phyloP scores from a whole-genome alignment of 192 early-diverging fungal genomes.

The Neocallimastix lanati region DNA sequence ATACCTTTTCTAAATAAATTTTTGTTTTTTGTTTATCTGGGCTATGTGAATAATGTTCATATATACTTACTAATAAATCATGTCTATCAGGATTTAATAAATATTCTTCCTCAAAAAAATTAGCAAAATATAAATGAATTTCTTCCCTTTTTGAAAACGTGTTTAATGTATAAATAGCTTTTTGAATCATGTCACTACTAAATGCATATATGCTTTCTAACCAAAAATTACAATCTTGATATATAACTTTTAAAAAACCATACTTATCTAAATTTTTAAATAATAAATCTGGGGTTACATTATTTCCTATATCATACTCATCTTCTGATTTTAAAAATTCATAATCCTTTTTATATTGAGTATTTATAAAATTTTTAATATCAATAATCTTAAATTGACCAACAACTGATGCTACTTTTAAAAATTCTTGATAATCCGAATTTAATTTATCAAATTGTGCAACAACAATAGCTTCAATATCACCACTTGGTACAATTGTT shows the following conservation, averaged over 20 bases:
- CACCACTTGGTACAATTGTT: slow-evolving; percentile 10
- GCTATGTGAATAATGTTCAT: slow-evolving; percentile 28
- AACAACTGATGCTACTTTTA: slow-evolving; percentile 27
- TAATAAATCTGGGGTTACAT: neutral
- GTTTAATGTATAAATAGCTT: slow-evolving; percentile 29
- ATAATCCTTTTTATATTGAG: neutral
- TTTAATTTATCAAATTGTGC: slow-evolving; percentile 35
- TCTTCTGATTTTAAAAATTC: neutral
- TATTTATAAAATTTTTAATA: slow-evolving; percentile 11
- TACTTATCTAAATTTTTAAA: slow-evolving; percentile 17
- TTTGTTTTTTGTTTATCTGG: slow-evolving; percentile 9
- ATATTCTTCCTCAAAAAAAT: slow-evolving; percentile 9
- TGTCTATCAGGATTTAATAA: neutral
- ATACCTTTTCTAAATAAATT: slow-evolving; percentile 15
- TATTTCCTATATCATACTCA: neutral
- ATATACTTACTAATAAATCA: slow-evolving; percentile 14
- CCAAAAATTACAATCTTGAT: slow-evolving; percentile 1
- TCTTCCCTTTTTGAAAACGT: slow-evolving; percentile 23
- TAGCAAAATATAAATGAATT: slow-evolving; percentile 20
- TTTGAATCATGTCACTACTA: slow-evolving; percentile 29
- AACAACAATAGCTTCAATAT: slow-evolving; percentile 24
- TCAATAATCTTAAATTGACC: slow-evolving; percentile 28
- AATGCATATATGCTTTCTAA: slow-evolving; percentile 5
- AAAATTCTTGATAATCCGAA: slow-evolving; percentile 24
- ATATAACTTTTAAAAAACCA: slow-evolving; percentile 13